Percentiles rank a stretch among this genome's conserved stretches.
Evolutionary conservation across 2,329 filamentous ascomycete genomes (phyloP).

Genomic region (Xenoacremonium recifei): DNA sequence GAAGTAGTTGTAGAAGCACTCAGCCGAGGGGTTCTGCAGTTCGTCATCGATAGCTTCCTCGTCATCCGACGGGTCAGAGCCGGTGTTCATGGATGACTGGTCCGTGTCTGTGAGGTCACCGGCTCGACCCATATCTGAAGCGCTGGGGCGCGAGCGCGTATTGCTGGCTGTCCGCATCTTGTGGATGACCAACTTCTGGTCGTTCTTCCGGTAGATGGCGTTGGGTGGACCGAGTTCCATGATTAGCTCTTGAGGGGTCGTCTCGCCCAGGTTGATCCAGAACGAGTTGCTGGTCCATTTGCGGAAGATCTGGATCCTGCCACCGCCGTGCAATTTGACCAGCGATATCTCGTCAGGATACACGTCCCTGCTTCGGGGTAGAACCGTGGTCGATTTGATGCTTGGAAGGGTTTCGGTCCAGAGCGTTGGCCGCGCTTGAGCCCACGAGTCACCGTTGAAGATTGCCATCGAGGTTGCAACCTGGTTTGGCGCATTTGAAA

Average conservation of each 20-base stretch:
- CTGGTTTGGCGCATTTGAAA: constrained; percentile 75
- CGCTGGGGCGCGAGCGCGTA: constrained; percentile 45
- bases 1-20: constrained; percentile 98
- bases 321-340: constrained; percentile 74
- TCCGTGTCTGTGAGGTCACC: constrained; percentile 70
- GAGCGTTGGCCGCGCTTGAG: constrained; percentile 71
- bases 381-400: constrained; percentile 67
- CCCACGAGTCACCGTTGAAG: constrained; percentile 89
- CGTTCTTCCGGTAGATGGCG: constrained; percentile 88
- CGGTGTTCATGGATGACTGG: constrained; percentile 70
- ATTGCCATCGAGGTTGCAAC: constrained; percentile 85
- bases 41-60: constrained; percentile 60
- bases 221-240: constrained; percentile 90
- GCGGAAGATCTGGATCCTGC: constrained; percentile 74
- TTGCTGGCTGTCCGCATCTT: constrained; percentile 57
- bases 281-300: constrained; percentile 66
- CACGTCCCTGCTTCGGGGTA: constrained; percentile 71
- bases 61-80: constrained; percentile 64
- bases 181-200: constrained; percentile 86
- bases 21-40: constrained; percentile 56
- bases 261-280: constrained; percentile 77
- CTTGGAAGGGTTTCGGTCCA: constrained; percentile 75
- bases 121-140: constrained; percentile 41
- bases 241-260: constrained; percentile 87
- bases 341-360: constrained; percentile 88